Base-by-base conservation (phyloP, 2,329 filamentous ascomycete genomes). In the Penicillium sp. region DNA sequence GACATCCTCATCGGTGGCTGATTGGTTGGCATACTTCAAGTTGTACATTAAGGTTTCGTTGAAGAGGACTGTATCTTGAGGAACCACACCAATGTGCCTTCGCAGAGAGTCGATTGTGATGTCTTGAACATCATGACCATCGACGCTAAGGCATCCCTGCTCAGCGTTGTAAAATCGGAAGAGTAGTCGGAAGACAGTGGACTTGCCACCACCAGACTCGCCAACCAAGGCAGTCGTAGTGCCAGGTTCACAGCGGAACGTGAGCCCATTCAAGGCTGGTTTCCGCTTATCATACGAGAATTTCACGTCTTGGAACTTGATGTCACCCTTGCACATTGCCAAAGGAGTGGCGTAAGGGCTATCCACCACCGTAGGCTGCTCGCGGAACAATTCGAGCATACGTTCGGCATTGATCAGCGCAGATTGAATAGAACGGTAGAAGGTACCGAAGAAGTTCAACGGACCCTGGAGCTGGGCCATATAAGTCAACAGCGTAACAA, bases 391-490 rank as follows among this genome's bases (percentile, higher is more conserved):
- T 77, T 98, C 95, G 57, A 99, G 81, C 75, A 99, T 89, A 19
- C 95, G 89, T 81, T 99, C 95, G 4, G 94, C 93, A 60, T 96
- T 97, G 73, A 99, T 98, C 89, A 99, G 91, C 56, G 94, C 91
- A 69, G 93, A 95, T 78, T 98, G 95, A 6, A 98, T 94, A 63
- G 93, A 95, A 54, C 94, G 87, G 77, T 98, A 99, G 75, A 98
- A 98, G 0, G 93, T 95, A 59, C 94, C 95, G 70, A 95, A 94
- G 79, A 92, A 94, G 76, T 94, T 93, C 62, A 94, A 82, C 1
- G 91, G 91, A 0, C 87, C 87, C 73, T 94, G 91, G 19, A 95
- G 81, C 76, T 95, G 91, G 19, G 87, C 87, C 76, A 94, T 87
- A 73, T 93, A 94, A 4, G 89, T 89, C 66, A 94, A 82, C 61